Conservation (phyloP, 2,329 filamentous ascomycete species). For the Xylaria sp. region DNA sequence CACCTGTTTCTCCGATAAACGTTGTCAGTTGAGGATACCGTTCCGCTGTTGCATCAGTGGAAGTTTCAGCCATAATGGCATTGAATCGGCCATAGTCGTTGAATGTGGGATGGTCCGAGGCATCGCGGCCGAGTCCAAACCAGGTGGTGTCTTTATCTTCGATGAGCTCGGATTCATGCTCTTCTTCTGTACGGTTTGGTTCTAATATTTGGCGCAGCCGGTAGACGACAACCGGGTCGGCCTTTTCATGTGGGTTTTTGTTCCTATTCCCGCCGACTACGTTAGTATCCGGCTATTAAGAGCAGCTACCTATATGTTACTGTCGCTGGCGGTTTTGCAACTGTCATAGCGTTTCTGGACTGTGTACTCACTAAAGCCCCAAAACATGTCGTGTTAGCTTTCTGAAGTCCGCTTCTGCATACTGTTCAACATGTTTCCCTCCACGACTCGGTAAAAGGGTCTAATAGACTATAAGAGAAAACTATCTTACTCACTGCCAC, state of each 20-base stretch:
- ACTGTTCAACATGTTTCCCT: too few species aligned
- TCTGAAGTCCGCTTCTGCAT: too few species aligned
- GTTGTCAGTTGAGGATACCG: slow-evolving; percentile 45
- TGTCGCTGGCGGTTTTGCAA: neutral
- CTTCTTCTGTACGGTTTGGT: slow-evolving; percentile 35
- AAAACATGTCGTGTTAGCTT: too few species aligned
- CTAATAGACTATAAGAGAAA: too few species aligned
- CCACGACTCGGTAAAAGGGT: too few species aligned
- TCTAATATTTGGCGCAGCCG: slow-evolving; percentile 38
- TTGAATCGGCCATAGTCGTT: slow-evolving; percentile 46
- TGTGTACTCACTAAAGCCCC: slow-evolving; percentile 14
- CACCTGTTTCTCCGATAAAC: slow-evolving; percentile 47
- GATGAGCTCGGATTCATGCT: slow-evolving; percentile 37
- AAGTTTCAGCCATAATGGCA: slow-evolving; percentile 42
- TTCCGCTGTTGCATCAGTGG: slow-evolving; percentile 31
- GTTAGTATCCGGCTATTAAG: slow-evolving; percentile 14
- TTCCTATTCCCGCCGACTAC: slow-evolving; percentile 30
- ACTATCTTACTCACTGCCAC: too few species aligned
- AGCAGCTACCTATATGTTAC: neutral
- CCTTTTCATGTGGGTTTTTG: slow-evolving; percentile 38
- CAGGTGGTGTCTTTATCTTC: slow-evolving; percentile 39
- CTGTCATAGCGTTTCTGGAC: slow-evolving; percentile 5
- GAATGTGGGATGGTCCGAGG: slow-evolving; percentile 32
- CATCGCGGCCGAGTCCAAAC: slow-evolving; percentile 39
- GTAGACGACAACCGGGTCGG: slow-evolving; percentile 35